Evolutionary conservation across 2,329 filamentous ascomycete species (phyloP), one percentile per base, ranked within the genome.

Genomic region (Botrytis cinerea): DNA sequence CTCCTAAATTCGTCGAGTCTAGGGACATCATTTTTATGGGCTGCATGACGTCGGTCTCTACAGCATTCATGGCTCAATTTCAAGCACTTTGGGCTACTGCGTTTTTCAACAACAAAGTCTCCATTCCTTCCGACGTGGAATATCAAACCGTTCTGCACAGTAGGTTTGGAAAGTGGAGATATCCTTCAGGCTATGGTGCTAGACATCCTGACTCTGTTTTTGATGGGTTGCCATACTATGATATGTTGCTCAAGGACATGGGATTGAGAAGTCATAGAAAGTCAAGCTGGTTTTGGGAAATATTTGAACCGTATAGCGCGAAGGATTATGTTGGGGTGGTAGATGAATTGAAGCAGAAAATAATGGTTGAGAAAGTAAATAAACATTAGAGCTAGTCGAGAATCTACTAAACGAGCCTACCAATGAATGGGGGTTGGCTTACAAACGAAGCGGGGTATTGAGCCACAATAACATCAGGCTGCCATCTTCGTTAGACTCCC

Each of bases 211-310:
- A 93, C 80, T 90, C 94, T 76, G 90, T 93, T 28, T 95, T 95
- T 78, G 93, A 96, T 80, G 87, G 87, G 0, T 80, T 95, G 71
- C 92, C 92, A 6, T 96, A 94, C 74, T 80, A 93, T 28, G 92
- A 95, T 81, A 78, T 91, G 78, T 80, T 95, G 79, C 80, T 93
- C 74, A 82, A 83, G 7, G 92, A 95, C 80, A 78, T 95, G 73
- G 91, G 88, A 0, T 81, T 94, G 72, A 82, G 85, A 28, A 83
- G 83, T 22, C 84, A 87, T 76, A 83, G 89, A 48, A 92, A 91
- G 83, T 75, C 76, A 18, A 85, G 87, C 0, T 70, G 68, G 68
- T 69, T 59, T 68, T 78, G 72, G 54, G 84, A 85, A 66, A 80
- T 85, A 38, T 84, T 84, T 74, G 76, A 81, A 73, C 81, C 84